Base-by-base conservation (phyloP, 208 protist genomes). In the Acanthamoeba castellanii region DNA sequence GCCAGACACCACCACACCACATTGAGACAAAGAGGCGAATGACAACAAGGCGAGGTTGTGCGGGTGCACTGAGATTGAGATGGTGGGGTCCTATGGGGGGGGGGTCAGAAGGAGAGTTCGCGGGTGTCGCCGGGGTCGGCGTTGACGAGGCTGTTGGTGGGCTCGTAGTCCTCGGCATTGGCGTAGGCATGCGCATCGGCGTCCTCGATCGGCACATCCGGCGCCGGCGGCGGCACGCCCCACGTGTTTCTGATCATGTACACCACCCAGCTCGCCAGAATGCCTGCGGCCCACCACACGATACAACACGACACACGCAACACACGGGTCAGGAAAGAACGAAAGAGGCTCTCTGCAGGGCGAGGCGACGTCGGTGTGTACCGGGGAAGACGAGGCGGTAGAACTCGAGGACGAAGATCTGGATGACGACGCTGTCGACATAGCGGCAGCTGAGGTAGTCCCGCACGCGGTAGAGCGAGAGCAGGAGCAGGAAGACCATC, bases 331-430 rank as follows among this genome's bases (percentile, higher is more conserved):
- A 42, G 37, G 37, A 42, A 42, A 1, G 3, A 42, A n/a, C n/a
- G n/a, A n/a, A n/a, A 18, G 59, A 66, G 59, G 25, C 7, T 20
- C 37, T 3, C 37, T 42, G 37, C 37, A 42, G 20, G n/a, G 70
- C 6, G n/a, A 78, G 37, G 16, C 27, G 20, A 11, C 20, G 30
- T 8, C 2, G 70, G 37, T 0, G 25, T 18, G 30, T 78, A 78
- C 70, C 70, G n/a, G 70, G 70, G 70, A 78, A 78, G 70, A 78
- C 11, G 22, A 78, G 70, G 7, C 70, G 70, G 20, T 78, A 78
- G 70, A 78, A 78, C 70, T 78, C 70, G 37, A 78, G 70, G 70
- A 78, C 70, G 30, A 78, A 78, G 70, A 78, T 30, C 70, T 78
- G 70, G n/a, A 78, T 78, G 32, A 78, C 30, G 22, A 78, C 70